Evolutionary conservation across 1,284 basidiomycete genomes (phyloP), one percentile per base, ranked within the genome.

Genomic region (Anthracocystis panici-leucophaei): DNA sequence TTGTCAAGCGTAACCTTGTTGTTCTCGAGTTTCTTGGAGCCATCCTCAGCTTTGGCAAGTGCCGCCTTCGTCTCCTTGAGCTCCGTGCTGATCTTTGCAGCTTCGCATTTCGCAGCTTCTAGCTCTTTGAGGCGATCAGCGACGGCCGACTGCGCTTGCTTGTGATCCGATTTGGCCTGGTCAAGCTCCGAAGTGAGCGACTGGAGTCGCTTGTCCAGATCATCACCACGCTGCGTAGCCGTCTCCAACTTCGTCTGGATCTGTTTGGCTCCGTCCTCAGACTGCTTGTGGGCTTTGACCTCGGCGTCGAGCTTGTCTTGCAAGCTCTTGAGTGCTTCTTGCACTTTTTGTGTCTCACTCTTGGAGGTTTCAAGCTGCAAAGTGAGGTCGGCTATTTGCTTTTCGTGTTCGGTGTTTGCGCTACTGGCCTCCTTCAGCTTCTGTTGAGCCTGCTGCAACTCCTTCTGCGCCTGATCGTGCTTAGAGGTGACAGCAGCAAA

Each of bases 251-350:
- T 57, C 2, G 46, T 29, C 31, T 52, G 41, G 21, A 38, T 57
- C 54, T 62, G 54, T 41, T 48, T 46, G 3, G 33, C 44, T 11
- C 38, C 20, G 12, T 52, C 52, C 8, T 72, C 46, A 2, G 68
- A 57, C 40, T 55, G 51, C 53, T 54, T 33, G 56, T 52, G 69
- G 1, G 59, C 56, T 20, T 63, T 50, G 27, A 12, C 33, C 25
- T 62, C 60, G 8, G 59, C 59, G 31, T 72, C 64, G 20, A 63
- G 49, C 64, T 72, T 57, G 38, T 48, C n/a, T 18, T 56, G 45
- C 52, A 57, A 42, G 59, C 29, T 52, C 29, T 66, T 23, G 27
- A 63, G 38, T n/a, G 51, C 44, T 46, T 62, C 45, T 38, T 44
- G 59, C 21, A 27, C 18, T 49, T 72, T 63, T 11, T 56, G 49